Evolutionary conservation across 2,329 filamentous ascomycete genomes (phyloP).

Genomic region (Pseudodiploospora longispora): DNA sequence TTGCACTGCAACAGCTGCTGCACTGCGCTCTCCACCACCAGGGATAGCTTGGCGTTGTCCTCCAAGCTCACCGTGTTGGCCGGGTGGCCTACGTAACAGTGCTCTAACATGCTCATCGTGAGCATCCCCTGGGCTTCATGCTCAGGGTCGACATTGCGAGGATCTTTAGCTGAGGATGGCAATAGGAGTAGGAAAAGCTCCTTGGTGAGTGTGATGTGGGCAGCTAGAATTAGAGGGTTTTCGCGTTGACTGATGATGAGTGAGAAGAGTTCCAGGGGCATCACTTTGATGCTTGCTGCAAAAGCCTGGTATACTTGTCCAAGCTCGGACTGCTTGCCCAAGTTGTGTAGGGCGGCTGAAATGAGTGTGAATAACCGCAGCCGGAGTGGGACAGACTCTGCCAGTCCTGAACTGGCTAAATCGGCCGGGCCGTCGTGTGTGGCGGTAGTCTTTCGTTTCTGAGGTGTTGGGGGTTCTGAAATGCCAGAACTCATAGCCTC

Average conservation of each 20-base stretch:
- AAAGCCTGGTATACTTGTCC: constrained; percentile 52
- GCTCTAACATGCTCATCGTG: constrained; percentile 38
- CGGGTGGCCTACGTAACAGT: constrained; percentile 57
- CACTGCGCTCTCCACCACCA: constrained; percentile 59
- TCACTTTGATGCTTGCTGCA: constrained; percentile 46
- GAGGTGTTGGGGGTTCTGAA: constrained; percentile 38
- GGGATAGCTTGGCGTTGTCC: constrained; percentile 66
- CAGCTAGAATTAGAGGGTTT: constrained; percentile 26
- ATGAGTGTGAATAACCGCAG: constrained; percentile 54
- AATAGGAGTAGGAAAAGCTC: constrained; percentile 39
- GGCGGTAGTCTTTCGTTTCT: constrained; percentile 24
- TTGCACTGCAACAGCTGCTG: constrained; percentile 39
- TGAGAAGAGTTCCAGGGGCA: constrained; percentile 50
- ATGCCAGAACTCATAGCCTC: constrained; percentile 41
- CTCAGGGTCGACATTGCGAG: constrained; percentile 28
- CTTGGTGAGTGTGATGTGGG: constrained; percentile 37
- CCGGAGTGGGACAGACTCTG: constrained; percentile 53
- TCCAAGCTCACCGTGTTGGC: constrained; percentile 52
- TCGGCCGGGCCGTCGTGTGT: constrained; percentile 14
- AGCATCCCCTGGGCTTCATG: constrained; percentile 30
- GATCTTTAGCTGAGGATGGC: constrained; percentile 30
- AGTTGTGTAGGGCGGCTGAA: constrained; percentile 37
- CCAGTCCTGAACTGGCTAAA: constrained; percentile 19
- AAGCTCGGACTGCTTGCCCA: constrained; percentile 34
- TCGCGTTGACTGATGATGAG: constrained; percentile 37